Evolutionary conservation across 106 monocot species (phyloP), one percentile per base, ranked within the genome.

Genomic region (Gastrodia elata): DNA sequence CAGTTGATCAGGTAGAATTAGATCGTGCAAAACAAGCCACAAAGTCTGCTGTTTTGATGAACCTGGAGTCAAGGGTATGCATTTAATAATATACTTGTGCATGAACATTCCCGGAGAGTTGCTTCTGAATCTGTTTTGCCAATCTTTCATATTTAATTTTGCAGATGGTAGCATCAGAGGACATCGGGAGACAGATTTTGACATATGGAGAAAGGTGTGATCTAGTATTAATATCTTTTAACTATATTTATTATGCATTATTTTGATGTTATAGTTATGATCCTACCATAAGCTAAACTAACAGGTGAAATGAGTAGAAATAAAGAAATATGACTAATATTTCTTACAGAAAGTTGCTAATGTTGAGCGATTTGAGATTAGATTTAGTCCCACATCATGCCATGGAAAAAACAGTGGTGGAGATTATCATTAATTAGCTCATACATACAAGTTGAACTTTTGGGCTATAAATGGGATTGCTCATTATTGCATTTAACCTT

Each of bases 111-210:
- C 1, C 15, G 1, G 14, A 22, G 20, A n/a, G 37, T 14, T 61
- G 0, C 67, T 67, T 67, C 36, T 67, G 67, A 35, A 69, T 69
- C 0, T 39, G 8, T 39, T 69, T 69, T 13, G 26, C 39, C 22
- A 41, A 69, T 1, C 41, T 69, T 37, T 24, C 13, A 0, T 39
- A 20, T 69, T 52, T 11, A 5, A 71, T 75, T 30, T 52, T 74
- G 22, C 82, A 94, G 94, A 84, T 86, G 82, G 83, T 94, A 33
- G 91, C 84, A 58, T 83, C 94, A n/a, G 94, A 94, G 80, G 94
- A 91, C 65, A 94, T 94, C 68, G 94, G 94, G 1, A 80, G 91
- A 8, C 94, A 94, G 73, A 88, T 94, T 71, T 80, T 94, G 78
- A 91, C 94, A 22, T 91, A 94, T 76, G 94, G 90, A 77, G 86